phyloP scores from a whole-genome alignment of 1,139 yeast species.

The Hyphopichia fennica region DNA sequence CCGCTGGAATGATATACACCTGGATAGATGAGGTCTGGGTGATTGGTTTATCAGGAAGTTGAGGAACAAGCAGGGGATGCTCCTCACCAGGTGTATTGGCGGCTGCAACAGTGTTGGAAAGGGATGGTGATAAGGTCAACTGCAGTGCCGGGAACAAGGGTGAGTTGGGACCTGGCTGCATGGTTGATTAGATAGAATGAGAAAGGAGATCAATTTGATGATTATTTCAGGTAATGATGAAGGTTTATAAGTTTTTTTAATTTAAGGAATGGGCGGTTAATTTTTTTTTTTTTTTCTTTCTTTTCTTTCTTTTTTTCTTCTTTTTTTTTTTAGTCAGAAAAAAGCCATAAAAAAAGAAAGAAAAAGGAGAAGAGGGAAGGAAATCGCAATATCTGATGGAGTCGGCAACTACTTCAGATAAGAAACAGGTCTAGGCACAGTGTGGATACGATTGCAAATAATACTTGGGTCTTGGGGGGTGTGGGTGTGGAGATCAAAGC shows the following conservation, averaged over 20 bases:
- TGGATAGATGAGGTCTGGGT: conserved; percentile 50
- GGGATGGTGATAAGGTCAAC: conserved; percentile 17
- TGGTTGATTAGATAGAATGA: background rate
- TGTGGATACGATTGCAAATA: too few relatives aligned
- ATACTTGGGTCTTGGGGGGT: background rate
- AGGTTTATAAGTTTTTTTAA: too few relatives aligned
- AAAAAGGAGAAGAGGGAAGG: background rate
- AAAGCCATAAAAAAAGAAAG: background rate
- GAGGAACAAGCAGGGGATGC: conserved; percentile 25
- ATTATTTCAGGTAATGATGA: too few relatives aligned
- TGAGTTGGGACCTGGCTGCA: conserved; percentile 19
- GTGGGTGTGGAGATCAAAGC: too few relatives aligned
- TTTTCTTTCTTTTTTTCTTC: too few relatives aligned
- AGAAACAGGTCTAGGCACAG: too few relatives aligned
- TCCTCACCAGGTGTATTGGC: conserved; percentile 6
- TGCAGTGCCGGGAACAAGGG: conserved; percentile 36
- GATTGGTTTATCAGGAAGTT: conserved; percentile 50
- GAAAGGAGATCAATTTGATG: background rate
- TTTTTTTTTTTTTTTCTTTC: too few relatives aligned
- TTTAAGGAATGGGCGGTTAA: background rate
- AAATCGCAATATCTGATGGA: background rate
- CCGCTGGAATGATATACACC: conserved; percentile 66
- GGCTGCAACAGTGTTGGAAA: conserved; percentile 8
- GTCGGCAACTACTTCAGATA: background rate
- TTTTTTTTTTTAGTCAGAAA: too few relatives aligned